Conservation (phyloP, 2,329 filamentous ascomycete genomes). For the Celoporthe dispersa region DNA sequence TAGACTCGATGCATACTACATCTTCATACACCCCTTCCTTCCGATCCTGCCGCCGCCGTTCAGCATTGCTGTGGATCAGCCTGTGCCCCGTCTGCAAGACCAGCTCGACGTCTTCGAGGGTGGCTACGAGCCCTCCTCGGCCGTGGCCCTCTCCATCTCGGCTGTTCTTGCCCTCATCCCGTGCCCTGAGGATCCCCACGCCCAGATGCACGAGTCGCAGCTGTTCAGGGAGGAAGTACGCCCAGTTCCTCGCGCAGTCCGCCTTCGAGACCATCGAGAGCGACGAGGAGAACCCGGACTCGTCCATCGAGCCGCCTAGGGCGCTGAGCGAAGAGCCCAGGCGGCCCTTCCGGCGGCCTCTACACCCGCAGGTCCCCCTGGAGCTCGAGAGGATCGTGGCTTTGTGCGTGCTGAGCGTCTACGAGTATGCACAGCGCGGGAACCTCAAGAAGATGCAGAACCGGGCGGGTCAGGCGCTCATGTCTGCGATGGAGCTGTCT, state of each 20-base stretch:
- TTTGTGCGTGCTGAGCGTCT: slow-evolving; percentile 52
- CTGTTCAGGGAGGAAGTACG: slow-evolving; percentile 50
- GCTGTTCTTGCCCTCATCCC: slow-evolving; percentile 32
- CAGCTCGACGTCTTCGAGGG: slow-evolving; percentile 33
- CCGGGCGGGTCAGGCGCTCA: slow-evolving; percentile 51
- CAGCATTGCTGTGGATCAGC: slow-evolving; percentile 39
- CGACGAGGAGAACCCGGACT: slow-evolving; percentile 52
- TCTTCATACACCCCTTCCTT: slow-evolving; percentile 56
- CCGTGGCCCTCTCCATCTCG: slow-evolving; percentile 32
- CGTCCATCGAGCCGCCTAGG: slow-evolving; percentile 47
- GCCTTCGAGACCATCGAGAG: slow-evolving; percentile 54
- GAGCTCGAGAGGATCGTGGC: slow-evolving; percentile 54
- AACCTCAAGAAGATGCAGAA: slow-evolving; percentile 57
- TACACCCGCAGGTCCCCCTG: slow-evolving; percentile 49
- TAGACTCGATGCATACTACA: slow-evolving; percentile 54
- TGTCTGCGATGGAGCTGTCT: slow-evolving; percentile 49
- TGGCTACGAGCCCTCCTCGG: slow-evolving; percentile 17
- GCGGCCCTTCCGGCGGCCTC: slow-evolving; percentile 42
- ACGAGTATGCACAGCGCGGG: slow-evolving; percentile 57
- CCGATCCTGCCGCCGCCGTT: slow-evolving; percentile 53
- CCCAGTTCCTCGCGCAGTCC: slow-evolving; percentile 53
- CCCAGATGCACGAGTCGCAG: slow-evolving; percentile 44
- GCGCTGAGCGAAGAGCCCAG: slow-evolving; percentile 46
- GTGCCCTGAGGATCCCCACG: slow-evolving; percentile 40
- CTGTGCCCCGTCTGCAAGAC: slow-evolving; percentile 41